Conservation (phyloP, 1,284 basidiomycete species). For the Leccinum subatratum region DNA sequence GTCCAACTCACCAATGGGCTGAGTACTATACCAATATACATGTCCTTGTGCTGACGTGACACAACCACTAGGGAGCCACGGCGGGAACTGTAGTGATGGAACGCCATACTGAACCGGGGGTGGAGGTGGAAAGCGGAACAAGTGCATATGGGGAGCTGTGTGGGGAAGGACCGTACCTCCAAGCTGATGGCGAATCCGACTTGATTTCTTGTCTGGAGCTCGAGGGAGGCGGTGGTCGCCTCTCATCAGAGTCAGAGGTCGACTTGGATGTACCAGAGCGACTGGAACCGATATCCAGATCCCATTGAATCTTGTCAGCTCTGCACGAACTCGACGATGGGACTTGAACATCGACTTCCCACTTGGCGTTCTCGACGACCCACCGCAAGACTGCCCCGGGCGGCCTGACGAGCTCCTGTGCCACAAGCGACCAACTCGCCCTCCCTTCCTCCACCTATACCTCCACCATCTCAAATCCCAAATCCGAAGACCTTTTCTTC, state of each 20-base stretch:
- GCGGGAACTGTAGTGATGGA: slow-evolving; percentile 5
- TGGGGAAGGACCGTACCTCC: slow-evolving; percentile 12
- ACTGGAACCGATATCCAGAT: slow-evolving; percentile 13
- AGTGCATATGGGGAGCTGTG: not conserved
- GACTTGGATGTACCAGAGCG: not conserved
- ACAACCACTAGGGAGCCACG: slow-evolving; percentile 16
- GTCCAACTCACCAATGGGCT: slow-evolving; percentile 23
- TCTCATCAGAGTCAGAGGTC: slow-evolving; percentile 5
- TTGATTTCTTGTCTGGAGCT: slow-evolving; percentile 10
- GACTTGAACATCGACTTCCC: not conserved
- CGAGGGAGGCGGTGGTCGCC: slow-evolving; percentile 2
- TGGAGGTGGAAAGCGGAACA: slow-evolving; percentile 17
- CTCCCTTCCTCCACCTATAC: slow-evolving; percentile 5
- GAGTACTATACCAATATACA: too few species aligned
- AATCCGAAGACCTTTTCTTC: not conserved
- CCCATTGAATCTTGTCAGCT: slow-evolving; percentile 14
- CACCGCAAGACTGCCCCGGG: slow-evolving; percentile 17
- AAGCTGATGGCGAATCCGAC: slow-evolving; percentile 14
- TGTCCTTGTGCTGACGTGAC: too few species aligned
- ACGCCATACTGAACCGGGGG: too few species aligned
- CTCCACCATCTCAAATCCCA: too few species aligned
- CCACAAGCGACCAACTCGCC: slow-evolving; percentile 4
- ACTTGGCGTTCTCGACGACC: slow-evolving; percentile 3
- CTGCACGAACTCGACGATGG: not conserved
- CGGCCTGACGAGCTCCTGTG: slow-evolving; percentile 28